Evolutionary conservation across 495 filamentous ascomycete species (phyloP), one percentile per base, ranked within the genome.

Genomic region (Penicillium taxi): DNA sequence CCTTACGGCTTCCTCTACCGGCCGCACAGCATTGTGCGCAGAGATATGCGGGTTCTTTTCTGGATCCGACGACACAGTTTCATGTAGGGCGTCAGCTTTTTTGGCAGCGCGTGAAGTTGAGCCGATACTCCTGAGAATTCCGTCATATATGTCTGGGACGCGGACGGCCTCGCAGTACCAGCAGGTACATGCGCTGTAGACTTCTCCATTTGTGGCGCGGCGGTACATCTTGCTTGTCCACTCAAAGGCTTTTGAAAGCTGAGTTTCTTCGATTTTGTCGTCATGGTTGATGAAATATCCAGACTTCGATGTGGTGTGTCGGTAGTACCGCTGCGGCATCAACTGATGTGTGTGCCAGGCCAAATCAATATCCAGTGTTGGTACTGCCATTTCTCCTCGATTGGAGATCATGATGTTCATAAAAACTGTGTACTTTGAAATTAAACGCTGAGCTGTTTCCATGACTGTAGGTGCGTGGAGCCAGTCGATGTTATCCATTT

Each of bases 91-190:
- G 32, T 71, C 56, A 19, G 77, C 72, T 28, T 47, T 52, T 9
- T 49, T 16, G 30, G 55, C 42, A 20, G 64, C 55, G 42, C 49
- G 52, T 24, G 57, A 45, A 43, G 63, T 50, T 7, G 48, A 50
- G 11, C 41, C 48, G 25, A 48, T 41, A 16, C 39, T 46, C 42
- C 58, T 43, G 23, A 66, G 22, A n/a, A n/a, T n/a, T 26, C 70
- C 73, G 30, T 46, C 43, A 54, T 82, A 75, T 7, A 73, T 56
- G 27, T 61, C 54, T n/a, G 60, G 43, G 23, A 75, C 73, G 9
- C 86, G 79, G 42, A 83, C 75, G 15, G 80, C 75, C 65, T 90
- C 85, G 60, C 86, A 94, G 52, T 86, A 88, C 85, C 86, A 93
- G 58, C 86, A 94, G 1, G 81, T 84, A 45, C 86, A 93, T 53